A percentile compares a stretch with the other conserved stretches of the same genome.
These are phyloP conservation scores for Logfia minima DNA, from an alignment of 129 eudicot species.

Conservation along the genomic window DNA sequence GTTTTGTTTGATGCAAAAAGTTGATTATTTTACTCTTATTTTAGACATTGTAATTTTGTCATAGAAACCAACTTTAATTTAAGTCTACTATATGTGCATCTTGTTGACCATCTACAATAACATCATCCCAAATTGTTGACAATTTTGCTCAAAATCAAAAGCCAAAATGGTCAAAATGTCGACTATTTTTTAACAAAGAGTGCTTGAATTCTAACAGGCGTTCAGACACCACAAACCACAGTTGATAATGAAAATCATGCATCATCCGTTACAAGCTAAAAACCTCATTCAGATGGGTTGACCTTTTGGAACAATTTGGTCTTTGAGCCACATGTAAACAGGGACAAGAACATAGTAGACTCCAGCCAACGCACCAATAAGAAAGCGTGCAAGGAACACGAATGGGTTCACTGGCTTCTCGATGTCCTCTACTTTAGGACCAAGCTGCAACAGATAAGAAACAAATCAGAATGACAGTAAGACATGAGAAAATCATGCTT, in stretches of 20 bases:
- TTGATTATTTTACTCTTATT: too few species aligned
- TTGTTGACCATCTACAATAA: not conserved
- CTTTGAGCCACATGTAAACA: conserved; percentile 60
- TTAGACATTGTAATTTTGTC: too few species aligned
- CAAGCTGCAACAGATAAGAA: conserved; percentile 34
- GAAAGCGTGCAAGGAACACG: conserved; percentile 61
- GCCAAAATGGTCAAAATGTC: not conserved
- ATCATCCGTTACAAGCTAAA: conserved; percentile 22
- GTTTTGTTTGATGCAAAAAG: too few species aligned
- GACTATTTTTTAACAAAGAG: not conserved
- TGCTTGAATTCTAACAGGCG: conserved; percentile 23
- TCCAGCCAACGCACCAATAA: conserved; percentile 79
- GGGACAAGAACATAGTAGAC: conserved; percentile 68
- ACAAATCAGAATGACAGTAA: not conserved
- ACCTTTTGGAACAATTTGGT: conserved; percentile 50
- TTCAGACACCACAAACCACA: conserved; percentile 24
- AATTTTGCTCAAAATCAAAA: conserved; percentile 11
- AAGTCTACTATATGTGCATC: not conserved
- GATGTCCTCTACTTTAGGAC: conserved; percentile 83
- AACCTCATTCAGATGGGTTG: conserved; percentile 30
- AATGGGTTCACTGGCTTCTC: conserved; percentile 64
- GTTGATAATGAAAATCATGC: conserved; percentile 19
- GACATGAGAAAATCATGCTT: not conserved
- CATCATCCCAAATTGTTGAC: not conserved
- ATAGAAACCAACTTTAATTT: not conserved